These are phyloP conservation scores for Diaporthe eres DNA, from an alignment of 2,329 filamentous ascomycete species.

Conservation along the genomic window DNA sequence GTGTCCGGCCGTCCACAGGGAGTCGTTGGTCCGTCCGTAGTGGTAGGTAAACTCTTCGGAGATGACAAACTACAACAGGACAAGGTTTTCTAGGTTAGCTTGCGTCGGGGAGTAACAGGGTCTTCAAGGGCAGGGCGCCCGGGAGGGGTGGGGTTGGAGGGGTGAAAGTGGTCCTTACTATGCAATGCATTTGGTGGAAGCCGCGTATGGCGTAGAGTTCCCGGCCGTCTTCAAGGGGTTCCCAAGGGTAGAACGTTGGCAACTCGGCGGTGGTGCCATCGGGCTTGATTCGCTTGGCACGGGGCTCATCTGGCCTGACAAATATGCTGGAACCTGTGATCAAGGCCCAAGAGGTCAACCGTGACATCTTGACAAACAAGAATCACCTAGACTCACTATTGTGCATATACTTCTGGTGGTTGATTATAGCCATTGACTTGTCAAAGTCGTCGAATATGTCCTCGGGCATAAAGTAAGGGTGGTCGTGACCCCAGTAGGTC, in stretches of 20 bases:
- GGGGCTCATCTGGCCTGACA: slow-evolving; percentile 2
- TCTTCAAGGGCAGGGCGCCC: neutral
- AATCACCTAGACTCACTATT: neutral
- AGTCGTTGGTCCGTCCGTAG: slow-evolving; percentile 5
- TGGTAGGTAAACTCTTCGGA: slow-evolving; percentile 24
- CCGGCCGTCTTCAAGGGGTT: neutral
- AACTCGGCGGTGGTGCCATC: neutral
- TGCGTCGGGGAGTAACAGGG: neutral
- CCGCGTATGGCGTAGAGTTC: slow-evolving; percentile 9
- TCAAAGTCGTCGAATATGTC: slow-evolving; percentile 18
- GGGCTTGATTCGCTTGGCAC: slow-evolving; percentile 15
- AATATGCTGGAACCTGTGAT: slow-evolving; percentile 20
- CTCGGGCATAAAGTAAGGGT: slow-evolving; percentile 23
- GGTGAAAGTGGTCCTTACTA: neutral
- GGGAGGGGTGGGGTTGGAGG: no score
- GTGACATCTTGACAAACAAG: neutral
- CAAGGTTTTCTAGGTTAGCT: neutral
- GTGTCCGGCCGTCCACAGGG: slow-evolving; percentile 9
- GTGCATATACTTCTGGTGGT: slow-evolving; percentile 3
- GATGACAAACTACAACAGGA: slow-evolving; percentile 5
- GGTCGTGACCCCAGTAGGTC: slow-evolving; percentile 9
- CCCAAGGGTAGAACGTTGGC: slow-evolving; percentile 5
- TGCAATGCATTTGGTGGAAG: slow-evolving; percentile 30
- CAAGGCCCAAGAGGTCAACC: neutral
- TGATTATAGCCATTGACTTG: neutral